phyloP scores from a whole-genome alignment of 371 early-diverging fungal genomes.

The Mortierella sp. region DNA sequence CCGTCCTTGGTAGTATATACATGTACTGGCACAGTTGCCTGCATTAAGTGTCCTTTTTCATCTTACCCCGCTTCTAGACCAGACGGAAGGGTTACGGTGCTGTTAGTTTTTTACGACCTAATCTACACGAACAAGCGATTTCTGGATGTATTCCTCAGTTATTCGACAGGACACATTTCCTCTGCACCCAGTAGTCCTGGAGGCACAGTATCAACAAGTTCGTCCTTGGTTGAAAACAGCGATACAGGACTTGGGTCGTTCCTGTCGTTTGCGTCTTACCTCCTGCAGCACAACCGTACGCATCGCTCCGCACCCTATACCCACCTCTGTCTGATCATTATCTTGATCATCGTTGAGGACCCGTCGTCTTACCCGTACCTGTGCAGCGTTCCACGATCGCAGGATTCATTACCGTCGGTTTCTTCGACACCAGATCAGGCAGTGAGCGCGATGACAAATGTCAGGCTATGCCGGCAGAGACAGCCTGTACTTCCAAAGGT shows the following conservation, averaged over 20 bases:
- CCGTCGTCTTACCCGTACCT: constrained; percentile 25
- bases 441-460: constrained; percentile 2
- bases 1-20: not conserved
- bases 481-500: constrained; percentile 61
- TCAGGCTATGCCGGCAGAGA: constrained; percentile 55
- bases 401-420: constrained; percentile 16
- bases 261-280: constrained; percentile 61
- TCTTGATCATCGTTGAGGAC: constrained; percentile 60
- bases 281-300: constrained; percentile 63
- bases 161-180: constrained; percentile 1
- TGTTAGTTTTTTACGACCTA: constrained; percentile 62
- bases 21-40: too few relatives aligned
- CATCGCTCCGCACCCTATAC: constrained; percentile 60
- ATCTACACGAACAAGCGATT: constrained; percentile 57
- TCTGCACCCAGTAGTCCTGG: constrained; percentile 7
- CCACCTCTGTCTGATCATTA: constrained; percentile 56
- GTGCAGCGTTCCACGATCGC: constrained; percentile 38
- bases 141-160: constrained; percentile 20
- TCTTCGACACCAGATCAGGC: not conserved
- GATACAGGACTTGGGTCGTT: constrained; percentile 51
- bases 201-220: constrained; percentile 14
- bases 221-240: constrained; percentile 14
- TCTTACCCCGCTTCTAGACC: constrained; percentile 55
- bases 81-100: constrained; percentile 57
- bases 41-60: too few relatives aligned